Evolutionary conservation across 192 early-diverging fungal species (phyloP).

Genomic region (Coemansia sp.): DNA sequence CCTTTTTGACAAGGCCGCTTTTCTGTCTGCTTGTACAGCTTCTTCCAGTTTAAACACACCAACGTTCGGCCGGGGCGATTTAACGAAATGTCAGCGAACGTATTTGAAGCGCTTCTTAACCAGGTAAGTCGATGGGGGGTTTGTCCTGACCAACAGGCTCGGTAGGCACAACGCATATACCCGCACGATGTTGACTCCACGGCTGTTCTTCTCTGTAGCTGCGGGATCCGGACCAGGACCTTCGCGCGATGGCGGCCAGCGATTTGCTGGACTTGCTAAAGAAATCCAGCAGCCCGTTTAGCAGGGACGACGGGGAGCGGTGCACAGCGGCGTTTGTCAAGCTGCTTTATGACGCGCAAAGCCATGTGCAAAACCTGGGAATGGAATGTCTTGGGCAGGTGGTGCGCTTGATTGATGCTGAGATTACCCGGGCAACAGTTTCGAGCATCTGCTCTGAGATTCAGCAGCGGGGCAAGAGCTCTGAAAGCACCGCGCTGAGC

Average conservation of each 20-base stretch:
- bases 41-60: no score
- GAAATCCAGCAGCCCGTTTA: neutral
- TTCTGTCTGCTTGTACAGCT: no score
- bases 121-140: no score
- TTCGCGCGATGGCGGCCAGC: conserved; percentile 38
- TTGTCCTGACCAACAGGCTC: no score
- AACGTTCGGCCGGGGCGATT: no score
- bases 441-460: conserved; percentile 24
- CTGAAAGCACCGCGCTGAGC: conserved; percentile 26
- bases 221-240: conserved; percentile 32
- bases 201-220: conserved; percentile 25
- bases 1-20: no score
- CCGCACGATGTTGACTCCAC: neutral
- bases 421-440: conserved; percentile 9
- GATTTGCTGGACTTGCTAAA: conserved; percentile 25
- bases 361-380: conserved; percentile 45
- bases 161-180: neutral
- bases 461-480: neutral
- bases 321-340: conserved; percentile 19
- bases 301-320: conserved; percentile 21
- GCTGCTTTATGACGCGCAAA: conserved; percentile 29
- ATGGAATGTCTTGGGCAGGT: conserved; percentile 40
- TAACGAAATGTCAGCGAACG: no score
- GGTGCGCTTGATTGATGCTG: conserved; percentile 15
- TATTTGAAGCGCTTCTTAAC: no score